A percentile compares a stretch with the other conserved stretches of the same genome.
These are phyloP conservation scores for Trichocladium uniseriatum DNA, from an alignment of 495 filamentous ascomycete species.

Conservation along the genomic window DNA sequence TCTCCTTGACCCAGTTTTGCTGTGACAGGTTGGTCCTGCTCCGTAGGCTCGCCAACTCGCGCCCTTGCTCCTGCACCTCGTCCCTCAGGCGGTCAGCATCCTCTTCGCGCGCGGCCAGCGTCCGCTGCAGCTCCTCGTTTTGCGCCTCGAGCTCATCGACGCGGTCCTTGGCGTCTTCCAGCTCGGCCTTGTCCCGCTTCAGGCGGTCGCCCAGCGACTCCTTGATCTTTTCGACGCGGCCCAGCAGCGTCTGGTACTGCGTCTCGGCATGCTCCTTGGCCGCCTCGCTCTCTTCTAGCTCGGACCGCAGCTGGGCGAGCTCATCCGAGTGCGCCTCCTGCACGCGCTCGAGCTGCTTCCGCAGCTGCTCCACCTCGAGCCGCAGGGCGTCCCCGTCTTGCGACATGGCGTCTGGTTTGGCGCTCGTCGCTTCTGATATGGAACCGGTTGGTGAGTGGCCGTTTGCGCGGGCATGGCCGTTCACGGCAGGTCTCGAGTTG, in stretches of 20 bases:
- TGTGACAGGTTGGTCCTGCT: constrained; percentile 79
- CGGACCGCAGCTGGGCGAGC: constrained; percentile 37
- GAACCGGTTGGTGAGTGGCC: constrained; percentile 16
- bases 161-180: constrained; percentile 66
- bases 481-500: constrained; percentile 6
- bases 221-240: constrained; percentile 82
- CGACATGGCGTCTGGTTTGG: constrained; percentile 62
- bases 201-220: constrained; percentile 77
- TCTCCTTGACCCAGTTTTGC: constrained; percentile 86
- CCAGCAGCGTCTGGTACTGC: constrained; percentile 78
- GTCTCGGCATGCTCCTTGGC: constrained; percentile 80
- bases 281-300: constrained; percentile 50
- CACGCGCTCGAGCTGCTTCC: constrained; percentile 69
- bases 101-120: constrained; percentile 44
- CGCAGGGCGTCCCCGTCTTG: constrained; percentile 72
- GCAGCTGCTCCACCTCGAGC: constrained; percentile 69
- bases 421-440: constrained; percentile 11
- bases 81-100: constrained; percentile 51
- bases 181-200: constrained; percentile 82
- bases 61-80: constrained; percentile 54
- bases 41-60: constrained; percentile 70
- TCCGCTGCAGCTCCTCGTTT: constrained; percentile 67
- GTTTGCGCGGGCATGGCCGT: constrained; percentile 29
- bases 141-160: constrained; percentile 75
- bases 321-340: constrained; percentile 57